phyloP scores from a whole-genome alignment of 2,329 filamentous ascomycete species.

The Alternaria sp. region DNA sequence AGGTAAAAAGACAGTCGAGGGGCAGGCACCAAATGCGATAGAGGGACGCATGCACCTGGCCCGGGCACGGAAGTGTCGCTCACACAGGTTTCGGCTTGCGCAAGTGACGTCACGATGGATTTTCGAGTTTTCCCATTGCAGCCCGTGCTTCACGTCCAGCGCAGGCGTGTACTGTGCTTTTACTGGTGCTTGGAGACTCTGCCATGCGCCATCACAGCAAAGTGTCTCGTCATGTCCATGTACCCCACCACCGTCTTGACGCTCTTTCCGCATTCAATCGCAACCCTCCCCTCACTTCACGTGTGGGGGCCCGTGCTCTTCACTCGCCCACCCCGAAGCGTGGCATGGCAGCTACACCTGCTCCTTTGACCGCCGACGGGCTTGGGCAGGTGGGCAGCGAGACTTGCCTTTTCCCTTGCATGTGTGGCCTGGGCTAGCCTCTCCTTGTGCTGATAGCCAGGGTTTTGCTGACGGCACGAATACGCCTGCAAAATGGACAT shows the following conservation, averaged over 20 bases:
- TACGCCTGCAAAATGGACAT: not conserved
- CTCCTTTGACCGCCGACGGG: constrained; percentile 1
- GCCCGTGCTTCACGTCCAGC: constrained; percentile 19
- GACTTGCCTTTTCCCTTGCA: constrained; percentile 8
- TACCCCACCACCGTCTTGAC: constrained; percentile 12
- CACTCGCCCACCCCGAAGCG: not conserved
- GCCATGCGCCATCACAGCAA: not conserved
- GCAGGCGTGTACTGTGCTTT: constrained; percentile 9
- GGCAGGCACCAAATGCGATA: constrained; percentile 22
- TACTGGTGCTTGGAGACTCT: constrained; percentile 9
- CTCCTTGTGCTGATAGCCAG: not conserved
- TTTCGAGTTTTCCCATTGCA: constrained; percentile 26
- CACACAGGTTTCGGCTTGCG: constrained; percentile 25
- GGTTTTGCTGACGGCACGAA: not conserved
- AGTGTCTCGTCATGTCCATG: not conserved
- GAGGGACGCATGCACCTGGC: constrained; percentile 15
- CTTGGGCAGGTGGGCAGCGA: constrained; percentile 7
- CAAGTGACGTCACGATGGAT: constrained; percentile 27
- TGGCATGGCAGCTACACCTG: constrained; percentile 6
- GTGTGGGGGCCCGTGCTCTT: constrained; percentile 15
- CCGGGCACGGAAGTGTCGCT: constrained; percentile 15
- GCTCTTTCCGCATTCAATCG: constrained; percentile 1
- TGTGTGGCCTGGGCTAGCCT: not conserved
- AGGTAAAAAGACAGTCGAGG: constrained; percentile 21
- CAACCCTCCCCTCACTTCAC: constrained; percentile 15